Conservation (phyloP, 2,329 filamentous ascomycete genomes). For the Stagonosporopsis tanaceti region DNA sequence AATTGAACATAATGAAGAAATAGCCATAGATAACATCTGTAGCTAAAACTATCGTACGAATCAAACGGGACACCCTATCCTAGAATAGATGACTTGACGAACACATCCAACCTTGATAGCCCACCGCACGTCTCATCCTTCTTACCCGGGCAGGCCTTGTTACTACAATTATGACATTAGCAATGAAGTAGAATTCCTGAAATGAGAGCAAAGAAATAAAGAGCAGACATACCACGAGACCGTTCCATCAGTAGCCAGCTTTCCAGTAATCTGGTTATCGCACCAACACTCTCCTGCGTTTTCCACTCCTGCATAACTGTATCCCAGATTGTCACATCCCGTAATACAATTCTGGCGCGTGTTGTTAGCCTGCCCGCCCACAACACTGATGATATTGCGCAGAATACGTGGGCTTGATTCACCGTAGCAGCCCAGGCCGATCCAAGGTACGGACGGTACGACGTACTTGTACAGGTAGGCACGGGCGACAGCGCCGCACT, state of each 20-base stretch:
- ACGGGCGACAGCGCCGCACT: neutral
- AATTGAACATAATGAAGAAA: neutral
- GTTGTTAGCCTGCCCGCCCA: neutral
- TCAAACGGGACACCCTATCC: neutral
- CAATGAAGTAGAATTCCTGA: neutral
- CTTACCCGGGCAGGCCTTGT: neutral
- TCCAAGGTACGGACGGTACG: neutral
- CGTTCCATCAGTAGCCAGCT: neutral
- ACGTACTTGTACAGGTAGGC: neutral
- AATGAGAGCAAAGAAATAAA: neutral
- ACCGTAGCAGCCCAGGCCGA: neutral
- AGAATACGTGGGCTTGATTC: neutral
- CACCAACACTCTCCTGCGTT: neutral
- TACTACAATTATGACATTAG: neutral
- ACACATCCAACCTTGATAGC: neutral
- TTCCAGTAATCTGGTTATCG: neutral
- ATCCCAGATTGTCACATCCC: neutral
- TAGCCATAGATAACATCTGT: neutral
- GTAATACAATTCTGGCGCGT: neutral
- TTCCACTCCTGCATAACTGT: neutral
- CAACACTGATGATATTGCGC: neutral
- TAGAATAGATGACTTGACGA: neutral
- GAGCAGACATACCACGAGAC: neutral
- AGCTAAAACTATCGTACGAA: neutral
- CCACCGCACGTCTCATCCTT: neutral